A percentile compares a stretch with the other conserved stretches of the same genome.
Evolutionary conservation across 768 basidiomycete genomes (phyloP).

Genomic region (Phanerodontia chrysosporium): DNA sequence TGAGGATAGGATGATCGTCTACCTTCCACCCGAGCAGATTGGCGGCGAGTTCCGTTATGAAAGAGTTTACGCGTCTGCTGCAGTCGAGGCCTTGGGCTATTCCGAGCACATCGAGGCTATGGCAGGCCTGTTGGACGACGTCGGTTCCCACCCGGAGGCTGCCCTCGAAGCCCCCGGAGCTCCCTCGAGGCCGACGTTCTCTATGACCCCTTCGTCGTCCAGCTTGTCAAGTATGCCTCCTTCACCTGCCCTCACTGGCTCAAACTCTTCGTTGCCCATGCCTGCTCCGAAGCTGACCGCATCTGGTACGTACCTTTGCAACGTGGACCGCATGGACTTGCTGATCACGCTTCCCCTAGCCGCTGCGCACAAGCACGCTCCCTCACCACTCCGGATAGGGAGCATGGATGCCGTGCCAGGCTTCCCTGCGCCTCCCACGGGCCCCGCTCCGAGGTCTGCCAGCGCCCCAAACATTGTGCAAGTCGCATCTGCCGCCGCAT

Average conservation of each 20-base stretch:
- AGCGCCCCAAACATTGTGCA: not conserved
- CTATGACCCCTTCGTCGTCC: constrained; percentile 6
- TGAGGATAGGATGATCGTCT: constrained; percentile 63
- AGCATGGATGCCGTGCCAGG: constrained; percentile 9
- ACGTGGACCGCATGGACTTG: not conserved
- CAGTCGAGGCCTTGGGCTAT: constrained; percentile 64
- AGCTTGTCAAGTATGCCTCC: constrained; percentile 8
- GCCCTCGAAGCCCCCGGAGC: constrained; percentile 9
- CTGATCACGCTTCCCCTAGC: not conserved
- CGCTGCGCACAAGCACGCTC: constrained; percentile 22
- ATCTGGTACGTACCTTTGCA: not conserved
- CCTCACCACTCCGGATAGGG: constrained; percentile 28
- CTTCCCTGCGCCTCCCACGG: constrained; percentile 5
- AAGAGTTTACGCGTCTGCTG: constrained; percentile 40
- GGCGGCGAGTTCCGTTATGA: constrained; percentile 34
- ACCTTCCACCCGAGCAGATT: constrained; percentile 36
- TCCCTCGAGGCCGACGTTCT: constrained; percentile 17
- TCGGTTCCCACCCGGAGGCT: constrained; percentile 14
- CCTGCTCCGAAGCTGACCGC: not conserved
- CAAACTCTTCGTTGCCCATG: not conserved
- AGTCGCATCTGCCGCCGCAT: constrained; percentile 1
- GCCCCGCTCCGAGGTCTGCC: not conserved
- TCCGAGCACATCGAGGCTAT: constrained; percentile 64
- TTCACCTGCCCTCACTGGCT: constrained; percentile 1
- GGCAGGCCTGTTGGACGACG: constrained; percentile 41